Base-by-base conservation (phyloP, 176 grass and related monocot species). In the Eremochloa ophiuroides region DNA sequence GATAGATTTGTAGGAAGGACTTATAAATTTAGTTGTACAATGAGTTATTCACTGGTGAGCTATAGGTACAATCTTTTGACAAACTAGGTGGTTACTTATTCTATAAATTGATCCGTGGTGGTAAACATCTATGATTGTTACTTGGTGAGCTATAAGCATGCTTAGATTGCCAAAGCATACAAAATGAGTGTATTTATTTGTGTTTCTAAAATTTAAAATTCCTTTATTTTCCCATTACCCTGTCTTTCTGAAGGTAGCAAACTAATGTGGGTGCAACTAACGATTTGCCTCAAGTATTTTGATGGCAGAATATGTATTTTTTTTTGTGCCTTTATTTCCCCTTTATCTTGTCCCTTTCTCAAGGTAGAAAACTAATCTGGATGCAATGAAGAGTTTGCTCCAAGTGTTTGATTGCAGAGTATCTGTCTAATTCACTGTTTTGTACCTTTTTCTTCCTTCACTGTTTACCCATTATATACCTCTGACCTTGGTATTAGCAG, bases 401-500 rank as follows among this genome's bases (percentile, higher is more conserved):
- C 68, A 25, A 80, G 13, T 88, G 30, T 75, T 62, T 62, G 15
- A 42, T 12, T 62, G 34, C 28, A 37, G 14, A 62, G 26, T 40
- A 80, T 44, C 9, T 80, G 20, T 84, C 14, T 71, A 38, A 7
- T 56, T 58, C 61, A 35, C 18, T 68, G 35, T 64, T 89, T 11
- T 71, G 8, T 53, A 30, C 58, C 29, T 58, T 64, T 44, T 76
- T n/a, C 12, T 39, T 29, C 2, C 37, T 16, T 56, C 28, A 30
- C 17, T 76, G 23, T 41, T 87, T 68, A 8, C 40, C 29, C 30
- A 23, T 56, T 73, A 27, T 44, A 83, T 78, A 55, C 14, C 4
- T 79, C 50, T 58, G 31, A 33, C 10, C 28, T 48, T 48, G 41
- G 13, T 74, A 73, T 62, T 82, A 82, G 29, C 40, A 95, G 88